These are phyloP conservation scores for Trichoderma polysporum DNA, from an alignment of 2,329 filamentous ascomycete species.

Conservation along the genomic window DNA sequence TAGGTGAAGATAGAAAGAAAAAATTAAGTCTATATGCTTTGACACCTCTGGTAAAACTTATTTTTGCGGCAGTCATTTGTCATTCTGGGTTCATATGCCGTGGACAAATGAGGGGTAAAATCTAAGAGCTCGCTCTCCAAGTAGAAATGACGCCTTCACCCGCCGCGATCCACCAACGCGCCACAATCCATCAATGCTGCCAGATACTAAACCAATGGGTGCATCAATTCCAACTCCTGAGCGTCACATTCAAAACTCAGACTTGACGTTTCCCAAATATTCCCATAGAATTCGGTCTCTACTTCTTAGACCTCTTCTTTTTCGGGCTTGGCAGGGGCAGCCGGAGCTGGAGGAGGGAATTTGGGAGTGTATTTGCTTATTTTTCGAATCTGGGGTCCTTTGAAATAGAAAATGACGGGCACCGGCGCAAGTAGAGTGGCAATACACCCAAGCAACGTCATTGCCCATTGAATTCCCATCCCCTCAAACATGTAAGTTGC, in stretches of 20 bases:
- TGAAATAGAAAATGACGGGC: conserved; percentile 2
- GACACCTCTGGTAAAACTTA: background rate
- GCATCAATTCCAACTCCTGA: background rate
- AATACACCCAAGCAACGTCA: background rate
- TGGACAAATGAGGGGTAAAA: background rate
- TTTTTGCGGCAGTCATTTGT: background rate
- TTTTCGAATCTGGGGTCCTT: background rate
- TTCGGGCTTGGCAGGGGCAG: background rate
- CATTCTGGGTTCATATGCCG: no score
- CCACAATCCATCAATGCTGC: background rate
- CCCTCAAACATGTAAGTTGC: background rate
- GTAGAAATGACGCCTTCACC: background rate
- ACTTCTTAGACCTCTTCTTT: background rate
- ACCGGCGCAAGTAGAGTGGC: background rate
- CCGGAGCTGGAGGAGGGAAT: background rate
- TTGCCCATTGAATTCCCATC: background rate
- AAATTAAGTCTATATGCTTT: background rate
- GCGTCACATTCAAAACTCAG: background rate
- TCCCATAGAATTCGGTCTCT: background rate
- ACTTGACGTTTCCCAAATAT: background rate
- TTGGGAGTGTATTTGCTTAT: background rate
- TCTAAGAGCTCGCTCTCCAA: no score
- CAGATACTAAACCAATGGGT: background rate
- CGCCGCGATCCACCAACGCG: background rate
- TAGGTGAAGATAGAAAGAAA: background rate